Evolutionary conservation across 2,329 filamentous ascomycete species (phyloP).

Genomic region (Cordyceps farinosa): DNA sequence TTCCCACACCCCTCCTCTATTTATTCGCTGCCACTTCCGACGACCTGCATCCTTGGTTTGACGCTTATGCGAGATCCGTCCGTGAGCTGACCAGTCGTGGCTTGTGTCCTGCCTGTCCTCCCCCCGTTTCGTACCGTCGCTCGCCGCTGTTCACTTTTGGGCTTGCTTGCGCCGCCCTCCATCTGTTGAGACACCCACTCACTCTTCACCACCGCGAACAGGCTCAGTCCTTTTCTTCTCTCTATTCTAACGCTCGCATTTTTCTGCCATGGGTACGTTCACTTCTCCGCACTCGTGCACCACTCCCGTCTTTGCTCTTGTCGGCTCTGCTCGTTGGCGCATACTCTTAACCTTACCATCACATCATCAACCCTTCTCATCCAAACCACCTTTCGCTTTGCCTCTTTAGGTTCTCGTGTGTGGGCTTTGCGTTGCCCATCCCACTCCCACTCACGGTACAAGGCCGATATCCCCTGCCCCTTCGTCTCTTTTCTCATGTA

Average conservation of each 20-base stretch:
- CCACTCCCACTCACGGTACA: conserved; percentile 15
- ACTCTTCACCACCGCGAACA: conserved; percentile 19
- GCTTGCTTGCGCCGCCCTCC: conserved; percentile 23
- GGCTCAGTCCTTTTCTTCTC: conserved; percentile 16
- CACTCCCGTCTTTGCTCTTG: conserved; percentile 14
- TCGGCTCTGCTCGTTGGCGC: conserved; percentile 7
- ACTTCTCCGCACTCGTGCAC: conserved; percentile 16
- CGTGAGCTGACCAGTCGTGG: conserved; percentile 28
- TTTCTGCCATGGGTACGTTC: conserved; percentile 21
- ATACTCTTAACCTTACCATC: neutral
- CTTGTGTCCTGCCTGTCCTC: conserved; percentile 21
- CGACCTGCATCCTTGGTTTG: conserved; percentile 29
- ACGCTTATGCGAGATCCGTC: conserved; percentile 32
- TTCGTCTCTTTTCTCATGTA: conserved; percentile 7
- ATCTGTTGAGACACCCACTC: conserved; percentile 28
- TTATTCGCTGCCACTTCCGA: conserved; percentile 23
- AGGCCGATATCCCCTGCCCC: neutral
- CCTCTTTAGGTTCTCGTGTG: neutral
- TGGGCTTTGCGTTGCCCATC: conserved; percentile 5
- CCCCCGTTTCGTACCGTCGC: conserved; percentile 25
- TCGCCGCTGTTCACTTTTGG: conserved; percentile 20
- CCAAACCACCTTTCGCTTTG: conserved; percentile 6
- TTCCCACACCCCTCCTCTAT: conserved; percentile 8
- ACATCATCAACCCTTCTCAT: conserved; percentile 8
- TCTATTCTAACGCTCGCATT: conserved; percentile 16